Conservation (phyloP, 106 monocot species). For the Dactylorhiza incarnata region DNA sequence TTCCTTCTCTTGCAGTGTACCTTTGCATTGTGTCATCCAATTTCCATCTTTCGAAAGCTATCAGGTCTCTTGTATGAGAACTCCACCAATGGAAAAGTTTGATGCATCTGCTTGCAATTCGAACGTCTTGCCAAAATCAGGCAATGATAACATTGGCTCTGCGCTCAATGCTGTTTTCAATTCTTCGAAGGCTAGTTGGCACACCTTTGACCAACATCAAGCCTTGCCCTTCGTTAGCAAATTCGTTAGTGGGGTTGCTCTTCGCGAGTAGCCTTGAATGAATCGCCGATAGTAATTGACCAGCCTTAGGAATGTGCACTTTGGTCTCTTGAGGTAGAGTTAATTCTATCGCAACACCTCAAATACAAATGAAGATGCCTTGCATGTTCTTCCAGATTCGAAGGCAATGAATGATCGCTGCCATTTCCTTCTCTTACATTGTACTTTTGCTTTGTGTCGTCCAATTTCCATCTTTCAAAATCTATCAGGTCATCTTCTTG, state of each 20-base stretch:
- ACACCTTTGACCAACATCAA: not conserved
- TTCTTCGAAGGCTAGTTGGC: not conserved
- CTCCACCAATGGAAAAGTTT: not conserved
- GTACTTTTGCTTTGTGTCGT: not conserved
- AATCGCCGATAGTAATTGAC: too few species aligned
- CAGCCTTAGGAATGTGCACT: too few species aligned
- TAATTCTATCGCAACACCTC: too few species aligned
- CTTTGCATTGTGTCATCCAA: not conserved
- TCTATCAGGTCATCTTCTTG: not conserved
- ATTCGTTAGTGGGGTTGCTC: too few species aligned
- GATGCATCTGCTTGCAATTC: not conserved
- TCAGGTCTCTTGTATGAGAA: not conserved
- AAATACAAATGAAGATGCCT: too few species aligned
- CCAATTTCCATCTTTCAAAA: not conserved
- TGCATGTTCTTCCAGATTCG: too few species aligned
- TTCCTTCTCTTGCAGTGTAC: too few species aligned
- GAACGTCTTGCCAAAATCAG: not conserved
- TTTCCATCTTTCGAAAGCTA: not conserved
- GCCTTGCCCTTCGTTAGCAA: too few species aligned
- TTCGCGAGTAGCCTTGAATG: too few species aligned
- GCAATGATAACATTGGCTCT: not conserved
- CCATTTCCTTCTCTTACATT: not conserved
- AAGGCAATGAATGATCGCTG: not conserved
- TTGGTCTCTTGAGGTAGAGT: too few species aligned
- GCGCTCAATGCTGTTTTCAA: not conserved